Base-by-base conservation (phyloP, 257 asterid genomes). In the Marsdenia floribunda region DNA sequence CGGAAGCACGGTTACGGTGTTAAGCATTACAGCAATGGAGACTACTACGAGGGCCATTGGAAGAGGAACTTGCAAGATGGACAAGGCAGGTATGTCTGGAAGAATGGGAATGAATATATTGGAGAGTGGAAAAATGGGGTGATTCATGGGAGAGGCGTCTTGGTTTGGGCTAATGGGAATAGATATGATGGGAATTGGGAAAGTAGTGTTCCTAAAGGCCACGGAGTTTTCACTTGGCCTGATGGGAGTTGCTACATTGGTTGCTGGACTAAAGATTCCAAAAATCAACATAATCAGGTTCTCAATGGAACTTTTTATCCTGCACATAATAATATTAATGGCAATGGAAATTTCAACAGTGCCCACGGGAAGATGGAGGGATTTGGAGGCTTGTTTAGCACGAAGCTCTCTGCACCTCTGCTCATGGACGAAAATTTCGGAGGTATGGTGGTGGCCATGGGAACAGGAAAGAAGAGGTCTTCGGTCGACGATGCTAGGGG, bases 171-270 rank as follows among this genome's bases (percentile, higher is more conserved):
- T 13, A 92, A 92, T 77, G 96, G 97, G 79, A 92, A 92, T 65
- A 79, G 91, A 57, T 92, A 86, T 38, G 96, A 89, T 73, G 97
- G 96, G 52, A 80, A 85, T 78, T 95, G 99, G 99, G 97, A 87
- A 75, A 81, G 72, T 76, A 96, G 98, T 37, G 73, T 82, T n/a
- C 96, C 98, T 0, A 88, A 85, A 75, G 97, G 96, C 2, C 80
- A 92, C 18, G 99, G 99, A 6, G 92, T 87, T 79, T 95, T 92
- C 87, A 88, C 93, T 35, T 95, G 99, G 99, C 90, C 92, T 3
- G 96, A 92, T 73, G 97, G 96, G 57, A 89, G 96, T 70, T 90
- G 96, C 74, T 95, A 92, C 77, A 86, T 89, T 22, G 98, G 97
- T 10, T 77, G 79, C 71, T 94, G 98, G 99, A 70, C 86, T 1